These are phyloP conservation scores for Polytolypa hystricis DNA, from an alignment of 2,329 filamentous ascomycete species.

Conservation along the genomic window DNA sequence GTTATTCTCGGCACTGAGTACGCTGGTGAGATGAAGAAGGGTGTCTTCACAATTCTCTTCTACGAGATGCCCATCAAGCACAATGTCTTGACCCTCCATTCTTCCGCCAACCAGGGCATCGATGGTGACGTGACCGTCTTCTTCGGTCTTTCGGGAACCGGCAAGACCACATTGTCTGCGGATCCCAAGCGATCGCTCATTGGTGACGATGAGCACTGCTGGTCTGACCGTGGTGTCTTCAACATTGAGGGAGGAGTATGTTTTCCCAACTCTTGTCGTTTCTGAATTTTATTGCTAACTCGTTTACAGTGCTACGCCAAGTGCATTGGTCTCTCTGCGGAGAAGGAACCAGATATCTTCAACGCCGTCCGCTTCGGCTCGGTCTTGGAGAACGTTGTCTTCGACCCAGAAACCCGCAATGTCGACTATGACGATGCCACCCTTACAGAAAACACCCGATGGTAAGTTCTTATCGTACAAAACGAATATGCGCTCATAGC, in stretches of 20 bases:
- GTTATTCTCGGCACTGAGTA: conserved; percentile 99
- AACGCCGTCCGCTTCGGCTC: conserved; percentile 93
- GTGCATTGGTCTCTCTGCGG: conserved; percentile 89
- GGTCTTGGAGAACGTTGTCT: conserved; percentile 96
- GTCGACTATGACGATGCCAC: conserved; percentile 95
- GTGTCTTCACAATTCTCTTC: conserved; percentile 97
- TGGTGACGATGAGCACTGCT: conserved; percentile 99
- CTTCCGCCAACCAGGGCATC: conserved; percentile 93
- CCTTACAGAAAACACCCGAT: conserved; percentile 95
- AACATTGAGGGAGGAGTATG: conserved; percentile 86
- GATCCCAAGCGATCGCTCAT: conserved; percentile 94
- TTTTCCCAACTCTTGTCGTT: conserved; percentile 4
- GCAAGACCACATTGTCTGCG: conserved; percentile 96
- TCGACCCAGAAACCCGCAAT: conserved; percentile 75
- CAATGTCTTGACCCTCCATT: conserved; percentile 96
- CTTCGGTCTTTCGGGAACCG: conserved; percentile 96
- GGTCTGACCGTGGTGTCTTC: conserved; percentile 93
- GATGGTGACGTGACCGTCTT: conserved; percentile 95
- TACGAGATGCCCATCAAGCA: conserved; percentile 99
- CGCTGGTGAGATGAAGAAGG: conserved; percentile 96
- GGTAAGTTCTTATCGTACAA: conserved; percentile 34
- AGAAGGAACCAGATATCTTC: conserved; percentile 99
- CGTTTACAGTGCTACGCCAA: conserved; percentile 73
- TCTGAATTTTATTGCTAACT: conserved; percentile 9
- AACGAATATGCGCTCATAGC: conserved; percentile 8